Base-by-base conservation (phyloP, 352 stramenopile genomes). In the Aphanomyces cochlioides region DNA sequence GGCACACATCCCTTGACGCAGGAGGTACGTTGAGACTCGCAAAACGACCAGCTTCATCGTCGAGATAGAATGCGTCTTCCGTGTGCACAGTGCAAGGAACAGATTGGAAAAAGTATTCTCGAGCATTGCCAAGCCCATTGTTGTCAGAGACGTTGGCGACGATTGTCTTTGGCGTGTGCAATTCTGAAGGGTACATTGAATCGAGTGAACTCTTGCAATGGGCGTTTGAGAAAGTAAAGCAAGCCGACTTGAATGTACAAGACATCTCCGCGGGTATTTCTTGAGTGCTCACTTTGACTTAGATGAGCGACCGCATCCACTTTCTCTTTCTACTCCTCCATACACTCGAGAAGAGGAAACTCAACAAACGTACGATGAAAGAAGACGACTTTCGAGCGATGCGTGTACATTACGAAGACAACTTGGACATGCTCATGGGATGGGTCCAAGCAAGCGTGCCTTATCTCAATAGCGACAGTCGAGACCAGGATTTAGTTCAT, bases 331-430 rank as follows among this genome's bases (percentile, higher is more conserved):
- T 61, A 12, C 36, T 61, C 17, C 21, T 40, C 19, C 39, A 37
- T 28, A 61, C 54, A 40, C 54, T 61, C 6, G 54, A 61, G 17
- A 61, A 61, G 54, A 19, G 54, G 54, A 61, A 61, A 61, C 19
- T 2, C 10, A 61, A 13, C 6, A 61, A 40, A 37, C 54, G 15
- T 1, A 28, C 39, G 7, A 37, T n/a, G 54, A 28, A 12, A 17
- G 50, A 61, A 7, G 54, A 10, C 7, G 54, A 61, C 54, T 61
- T 61, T 40, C 13, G n/a, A 7, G 54, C 28, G 6, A 41, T 61
- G 5, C 54, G 54, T 15, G 19, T 12, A 17, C 6, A 19, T 12
- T 61, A 61, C 54, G 54, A 61, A 28, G 54, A 39, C 13, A 7
- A 37, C 6, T 45, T 61, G 1, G 34, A 37, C 13, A 19, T 61